A percentile compares a stretch with the other conserved stretches of the same genome.
Conservation (phyloP, 495 filamentous ascomycete genomes). For the Hypoxylon rickii region DNA sequence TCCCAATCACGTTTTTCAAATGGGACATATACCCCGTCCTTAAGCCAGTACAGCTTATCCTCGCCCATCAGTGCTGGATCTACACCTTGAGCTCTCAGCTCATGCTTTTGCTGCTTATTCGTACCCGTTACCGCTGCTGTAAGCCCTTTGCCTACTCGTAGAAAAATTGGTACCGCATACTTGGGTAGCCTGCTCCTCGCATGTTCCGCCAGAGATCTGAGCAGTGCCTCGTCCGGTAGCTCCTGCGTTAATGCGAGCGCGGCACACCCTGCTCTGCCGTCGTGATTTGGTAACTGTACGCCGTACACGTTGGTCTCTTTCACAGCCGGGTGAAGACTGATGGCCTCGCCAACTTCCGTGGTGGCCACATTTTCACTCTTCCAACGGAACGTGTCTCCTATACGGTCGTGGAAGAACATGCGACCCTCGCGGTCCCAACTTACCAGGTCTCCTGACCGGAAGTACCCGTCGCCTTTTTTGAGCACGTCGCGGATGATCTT, state of each 20-base stretch:
- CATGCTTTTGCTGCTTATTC: slow-evolving; percentile 83
- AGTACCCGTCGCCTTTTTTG: slow-evolving; percentile 81
- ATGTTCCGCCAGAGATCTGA: slow-evolving; percentile 65
- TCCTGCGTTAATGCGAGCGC: slow-evolving; percentile 61
- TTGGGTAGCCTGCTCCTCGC: slow-evolving; percentile 62
- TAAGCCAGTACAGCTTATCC: slow-evolving; percentile 70
- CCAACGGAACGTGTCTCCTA: slow-evolving; percentile 96
- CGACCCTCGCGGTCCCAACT: slow-evolving; percentile 71
- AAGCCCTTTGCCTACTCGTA: slow-evolving; percentile 62
- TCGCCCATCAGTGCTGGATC: slow-evolving; percentile 60
- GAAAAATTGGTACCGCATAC: slow-evolving; percentile 79
- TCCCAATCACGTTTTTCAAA: slow-evolving; percentile 73
- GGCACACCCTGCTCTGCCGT: slow-evolving; percentile 85
- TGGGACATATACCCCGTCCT: slow-evolving; percentile 66
- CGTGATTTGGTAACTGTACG: slow-evolving; percentile 78
- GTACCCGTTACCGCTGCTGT: slow-evolving; percentile 73
- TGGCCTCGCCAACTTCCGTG: slow-evolving; percentile 75
- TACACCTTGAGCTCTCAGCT: slow-evolving; percentile 73
- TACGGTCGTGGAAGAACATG: slow-evolving; percentile 85
- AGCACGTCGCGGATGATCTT: slow-evolving; percentile 84
- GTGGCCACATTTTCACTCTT: slow-evolving; percentile 93
- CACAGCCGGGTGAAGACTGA: slow-evolving; percentile 69
- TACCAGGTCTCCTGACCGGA: slow-evolving; percentile 84
- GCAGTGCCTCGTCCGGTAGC: slow-evolving; percentile 46
- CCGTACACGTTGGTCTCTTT: slow-evolving; percentile 89